Base-by-base conservation (phyloP, 1,284 basidiomycete genomes). In the Papiliotrema flavescens region DNA sequence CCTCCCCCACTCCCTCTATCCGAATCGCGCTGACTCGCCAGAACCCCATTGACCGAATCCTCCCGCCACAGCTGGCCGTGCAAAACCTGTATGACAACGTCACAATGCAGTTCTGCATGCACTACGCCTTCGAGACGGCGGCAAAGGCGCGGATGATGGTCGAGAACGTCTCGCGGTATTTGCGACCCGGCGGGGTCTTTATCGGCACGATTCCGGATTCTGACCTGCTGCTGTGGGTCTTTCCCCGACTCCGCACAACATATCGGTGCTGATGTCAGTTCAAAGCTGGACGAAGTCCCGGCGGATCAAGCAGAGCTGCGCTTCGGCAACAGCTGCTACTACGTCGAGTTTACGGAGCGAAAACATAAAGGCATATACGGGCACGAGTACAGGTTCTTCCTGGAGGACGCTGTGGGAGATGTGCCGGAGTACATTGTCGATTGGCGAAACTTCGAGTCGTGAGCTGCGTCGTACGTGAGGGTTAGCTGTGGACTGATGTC, bases 91-190 rank as follows among this genome's bases (percentile, higher is more conserved):
- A 97, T 71, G 94, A 98, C 73, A 90, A 90, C 48, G 91, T 98
- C 20, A 89, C 90, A 2, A 88, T 98, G 87, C 96, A 99, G 73
- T 99, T 99, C 75, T 98, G 95, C 77, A 96, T 98, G 90, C 96
- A 99, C 75, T 98, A 99, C 70, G 96, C 95, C 8, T 98, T 98
- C 74, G 93, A 98, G 72, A 87, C 83, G 39, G 83, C 86, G 28
- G 79, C 82, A 50, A 97, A 96, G 73, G 90, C 87, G 24, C 82
- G 90, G 35, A 86, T 84, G 69, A 97, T 99, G 95, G 83, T 99
- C 26, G 83, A 87, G 49, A 99, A 99, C 71, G 94, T 95, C 23
- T 84, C 85, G 50, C 77, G 83, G 40, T 87, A 87, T 79, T 80
- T 99, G 47, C 81, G 88, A 36, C 79, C 80, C 23, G 94, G 94